Base-by-base conservation (phyloP, 2,329 filamentous ascomycete species). In the Alternaria sp. region DNA sequence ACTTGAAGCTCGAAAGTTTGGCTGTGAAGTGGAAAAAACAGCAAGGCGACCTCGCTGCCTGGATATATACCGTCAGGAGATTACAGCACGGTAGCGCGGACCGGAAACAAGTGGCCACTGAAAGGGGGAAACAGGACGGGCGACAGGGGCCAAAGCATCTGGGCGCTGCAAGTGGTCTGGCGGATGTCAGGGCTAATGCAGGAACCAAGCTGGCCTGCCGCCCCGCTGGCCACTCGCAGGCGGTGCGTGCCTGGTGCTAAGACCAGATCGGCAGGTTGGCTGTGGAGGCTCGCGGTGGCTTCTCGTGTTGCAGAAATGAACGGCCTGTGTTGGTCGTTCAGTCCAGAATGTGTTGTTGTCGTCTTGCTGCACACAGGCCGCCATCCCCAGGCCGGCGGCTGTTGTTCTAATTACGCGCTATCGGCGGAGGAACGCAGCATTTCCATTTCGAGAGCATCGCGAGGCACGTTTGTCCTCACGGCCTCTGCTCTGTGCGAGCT, bases 1-100 rank as follows among this genome's bases (percentile, higher is more conserved):
- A 78, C 72, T 77, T 74, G 71, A 73, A 73, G 75, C 78, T 73
- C 62, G 75, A 77, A 75, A 71, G 70, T 68, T 76, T 75, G 72
- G 72, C 72, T 75, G 75, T 76, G 73, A 75, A 77, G 76, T 77
- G 75, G 71, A 64, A 70, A 72, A 65, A 71, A 70, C 64, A 52
- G 47, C 40, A 56, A 9, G 23, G 63, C 61, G 67, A 70, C 66
- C 67, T 69, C 56, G 55, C 55, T 61, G 61, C 64, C 63, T 63
- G 62, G 69, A 79, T 80, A 79, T 79, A 75, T 79, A 80, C 50
- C 58, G 64, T 28, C 66, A 71, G 76, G 78, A 80, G 76, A 80
- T 80, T 80, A 67, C 70, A 67, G 72, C 68, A 68, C 70, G 67
- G 74, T 77, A 77, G 76, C 72, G 73, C 71, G 68, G 73, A 69